Conservation (phyloP, 2,329 filamentous ascomycete genomes). For the Raffaelea deltoideospora region DNA sequence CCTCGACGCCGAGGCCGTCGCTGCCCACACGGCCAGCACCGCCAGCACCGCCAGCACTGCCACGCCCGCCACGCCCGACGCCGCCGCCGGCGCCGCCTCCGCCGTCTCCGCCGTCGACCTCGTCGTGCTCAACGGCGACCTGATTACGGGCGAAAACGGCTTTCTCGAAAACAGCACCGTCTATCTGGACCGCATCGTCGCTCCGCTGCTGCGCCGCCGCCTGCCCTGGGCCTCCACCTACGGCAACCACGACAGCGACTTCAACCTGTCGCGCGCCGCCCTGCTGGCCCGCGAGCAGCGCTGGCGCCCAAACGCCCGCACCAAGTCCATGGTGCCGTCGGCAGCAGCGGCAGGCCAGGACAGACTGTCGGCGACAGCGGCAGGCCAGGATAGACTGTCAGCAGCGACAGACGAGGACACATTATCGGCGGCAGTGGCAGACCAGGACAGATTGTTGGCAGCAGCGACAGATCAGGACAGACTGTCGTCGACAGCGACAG, state of each 20-base stretch:
- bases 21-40: too few relatives aligned
- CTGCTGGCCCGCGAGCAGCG: constrained; percentile 14
- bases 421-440: not conserved
- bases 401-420: not conserved
- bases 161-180: constrained; percentile 27
- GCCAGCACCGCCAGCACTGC: too few relatives aligned
- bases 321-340: constrained; percentile 12
- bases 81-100: too few relatives aligned
- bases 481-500: not conserved
- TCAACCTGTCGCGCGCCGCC: constrained; percentile 25
- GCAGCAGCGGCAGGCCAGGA: not conserved
- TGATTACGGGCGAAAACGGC: constrained; percentile 45
- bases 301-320: constrained; percentile 12
- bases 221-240: constrained; percentile 42
- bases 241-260: constrained; percentile 43
- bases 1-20: too few relatives aligned
- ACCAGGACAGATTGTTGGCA: too few relatives aligned
- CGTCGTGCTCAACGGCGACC: constrained; percentile 46
- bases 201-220: constrained; percentile 27
- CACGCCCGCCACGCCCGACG: too few relatives aligned
- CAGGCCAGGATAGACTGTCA: too few relatives aligned
- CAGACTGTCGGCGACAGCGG: not conserved
- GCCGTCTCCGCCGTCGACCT: constrained; percentile 27
- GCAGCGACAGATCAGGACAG: not conserved
- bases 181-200: constrained; percentile 33